These are phyloP conservation scores for Gaultheria prostrata DNA, from an alignment of 148 eudicot genomes.

Conservation along the genomic window DNA sequence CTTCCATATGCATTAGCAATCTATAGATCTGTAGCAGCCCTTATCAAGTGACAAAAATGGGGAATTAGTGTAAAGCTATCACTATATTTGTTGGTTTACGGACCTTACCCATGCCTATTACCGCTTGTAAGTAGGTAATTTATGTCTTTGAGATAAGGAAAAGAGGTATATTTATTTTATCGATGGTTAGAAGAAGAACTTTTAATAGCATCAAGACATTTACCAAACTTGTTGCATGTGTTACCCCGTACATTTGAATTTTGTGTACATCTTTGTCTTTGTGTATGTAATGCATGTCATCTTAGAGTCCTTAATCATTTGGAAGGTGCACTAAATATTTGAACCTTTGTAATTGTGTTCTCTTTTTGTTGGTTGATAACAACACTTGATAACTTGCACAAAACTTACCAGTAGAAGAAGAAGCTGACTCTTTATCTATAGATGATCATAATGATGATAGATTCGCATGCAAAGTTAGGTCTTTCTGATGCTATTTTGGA, in stretches of 20 bases:
- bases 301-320: background rate
- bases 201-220: background rate
- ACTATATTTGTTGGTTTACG: background rate
- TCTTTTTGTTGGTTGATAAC: background rate
- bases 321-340: background rate
- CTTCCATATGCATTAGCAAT: background rate
- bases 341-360: background rate
- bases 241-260: background rate
- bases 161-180: background rate
- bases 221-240: background rate
- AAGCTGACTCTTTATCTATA: background rate
- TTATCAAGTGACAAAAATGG: background rate
- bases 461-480: background rate
- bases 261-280: background rate
- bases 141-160: background rate
- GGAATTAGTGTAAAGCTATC: background rate
- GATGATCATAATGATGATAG: background rate
- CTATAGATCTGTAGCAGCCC: background rate
- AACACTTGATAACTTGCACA: slow-evolving; percentile 8
- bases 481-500: background rate
- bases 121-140: background rate
- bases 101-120: background rate
- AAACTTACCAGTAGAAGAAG: background rate
- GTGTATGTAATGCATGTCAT: background rate
- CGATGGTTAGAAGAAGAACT: background rate